Evolutionary conservation across 2,329 filamentous ascomycete genomes (phyloP).

Genomic region (Blastomyces parvus): DNA sequence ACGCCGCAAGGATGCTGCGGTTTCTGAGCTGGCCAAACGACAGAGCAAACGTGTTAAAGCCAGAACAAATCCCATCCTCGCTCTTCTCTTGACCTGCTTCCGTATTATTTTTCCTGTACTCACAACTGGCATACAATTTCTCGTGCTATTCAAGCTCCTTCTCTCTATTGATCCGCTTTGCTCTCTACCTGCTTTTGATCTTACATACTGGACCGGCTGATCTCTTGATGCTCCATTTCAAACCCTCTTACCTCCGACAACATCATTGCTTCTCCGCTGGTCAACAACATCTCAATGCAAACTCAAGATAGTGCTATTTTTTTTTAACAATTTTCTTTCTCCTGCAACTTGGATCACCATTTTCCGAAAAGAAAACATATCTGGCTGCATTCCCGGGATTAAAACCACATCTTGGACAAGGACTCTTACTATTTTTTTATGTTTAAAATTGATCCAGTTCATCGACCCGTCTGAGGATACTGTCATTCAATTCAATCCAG

Average conservation of each 20-base stretch:
- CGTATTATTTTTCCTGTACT: conserved; percentile 6
- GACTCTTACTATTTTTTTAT: conserved; percentile 22
- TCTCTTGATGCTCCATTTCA: conserved; percentile 9
- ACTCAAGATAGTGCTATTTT: conserved; percentile 6
- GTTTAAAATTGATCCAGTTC: conserved; percentile 19
- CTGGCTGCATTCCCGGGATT: conserved; percentile 7
- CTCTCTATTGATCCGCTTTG: conserved; percentile 7
- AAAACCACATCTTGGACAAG: conserved; percentile 17
- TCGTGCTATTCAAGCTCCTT: conserved; percentile 5
- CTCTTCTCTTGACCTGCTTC: conserved; percentile 7
- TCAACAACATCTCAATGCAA: neutral
- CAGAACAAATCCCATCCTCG: conserved; percentile 13
- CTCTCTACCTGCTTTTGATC: conserved; percentile 7
- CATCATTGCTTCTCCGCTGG: conserved; percentile 1
- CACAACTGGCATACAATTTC: neutral
- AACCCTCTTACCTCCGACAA: conserved; percentile 19
- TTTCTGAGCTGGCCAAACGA: conserved; percentile 7
- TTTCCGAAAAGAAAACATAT: conserved; percentile 4
- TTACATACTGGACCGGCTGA: neutral
- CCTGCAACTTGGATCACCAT: conserved; percentile 5
- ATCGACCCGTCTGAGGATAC: conserved; percentile 9
- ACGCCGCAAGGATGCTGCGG: conserved; percentile 6
- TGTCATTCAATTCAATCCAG: conserved; percentile 16
- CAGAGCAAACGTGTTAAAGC: conserved; percentile 13
- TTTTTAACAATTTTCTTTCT: conserved; percentile 12